Conservation (phyloP, 75 land plant species). For the Pinus tabuliformis region DNA sequence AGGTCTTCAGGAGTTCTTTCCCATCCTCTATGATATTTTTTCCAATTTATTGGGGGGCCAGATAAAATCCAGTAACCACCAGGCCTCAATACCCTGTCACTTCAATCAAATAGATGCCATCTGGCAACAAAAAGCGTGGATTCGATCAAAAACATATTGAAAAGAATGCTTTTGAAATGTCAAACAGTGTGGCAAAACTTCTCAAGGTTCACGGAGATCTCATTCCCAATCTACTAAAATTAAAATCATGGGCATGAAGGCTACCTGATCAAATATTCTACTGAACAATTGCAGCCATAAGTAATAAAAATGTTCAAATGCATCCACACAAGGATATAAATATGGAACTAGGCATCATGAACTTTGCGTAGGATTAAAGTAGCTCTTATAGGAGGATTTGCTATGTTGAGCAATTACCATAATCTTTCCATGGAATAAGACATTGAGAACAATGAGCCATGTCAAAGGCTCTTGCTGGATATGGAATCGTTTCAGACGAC, state of each 20-base stretch:
- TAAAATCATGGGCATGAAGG: background rate
- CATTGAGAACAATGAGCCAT: conserved; percentile 71
- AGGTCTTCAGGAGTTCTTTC: conserved; percentile 76
- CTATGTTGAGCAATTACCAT: conserved; percentile 24
- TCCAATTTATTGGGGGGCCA: conserved; percentile 57
- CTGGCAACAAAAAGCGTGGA: conserved; percentile 29
- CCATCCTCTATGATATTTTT: conserved; percentile 76
- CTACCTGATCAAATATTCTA: background rate
- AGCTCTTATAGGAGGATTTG: background rate
- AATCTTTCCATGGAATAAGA: conserved; percentile 45
- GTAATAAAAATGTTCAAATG: no score
- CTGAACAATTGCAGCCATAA: background rate
- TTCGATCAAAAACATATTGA: conserved; percentile 2
- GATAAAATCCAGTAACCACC: conserved; percentile 62
- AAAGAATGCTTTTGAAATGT: background rate
- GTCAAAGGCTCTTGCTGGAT: conserved; percentile 58
- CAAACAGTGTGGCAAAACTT: background rate
- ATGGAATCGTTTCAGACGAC: conserved; percentile 44
- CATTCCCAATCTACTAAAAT: background rate
- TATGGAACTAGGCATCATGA: background rate
- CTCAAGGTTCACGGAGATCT: background rate
- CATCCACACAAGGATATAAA: background rate
- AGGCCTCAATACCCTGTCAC: conserved; percentile 84
- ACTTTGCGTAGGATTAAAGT: background rate
- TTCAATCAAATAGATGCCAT: conserved; percentile 75